Evolutionary conservation across 306 rosid species (phyloP), one percentile per base, ranked within the genome.

Genomic region (Medicago lupulina): DNA sequence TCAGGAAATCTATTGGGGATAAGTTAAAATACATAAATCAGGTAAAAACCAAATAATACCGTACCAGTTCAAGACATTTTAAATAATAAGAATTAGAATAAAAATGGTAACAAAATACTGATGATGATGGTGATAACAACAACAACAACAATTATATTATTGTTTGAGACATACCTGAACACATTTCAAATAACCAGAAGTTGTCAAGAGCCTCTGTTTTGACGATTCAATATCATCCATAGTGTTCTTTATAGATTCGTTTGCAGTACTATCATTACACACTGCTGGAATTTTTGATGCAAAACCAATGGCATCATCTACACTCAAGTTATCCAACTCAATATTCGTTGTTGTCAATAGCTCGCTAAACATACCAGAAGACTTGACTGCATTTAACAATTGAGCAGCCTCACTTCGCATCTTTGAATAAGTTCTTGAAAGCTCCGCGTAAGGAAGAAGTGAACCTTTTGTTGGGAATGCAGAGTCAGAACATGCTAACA

Each of bases 111-210:
- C 16, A 47, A 47, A 46, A 46, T 13, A 13, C 4, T 1, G 4
- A 46, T 14, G 4, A 13, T 14, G 14, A 47, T 47, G 14, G 14
- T 14, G 6, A 47, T 47, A 4, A 41, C 2, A 9, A 65, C 21
- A 54, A 50, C 36, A 6, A 4, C 38, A 34, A 34, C 1, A 31
- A 5, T 31, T 34, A 34, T 34, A 34, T 34, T 34, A 34, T 28
- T 25, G 63, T 63, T 72, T 67, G 31, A 75, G 75, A 69, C 76
- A 81, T 86, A 95, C 98, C 98, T 95, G 97, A 67, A 95, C 98
- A 84, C 98, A 95, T 86, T 95, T 95, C 67, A 95, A 88, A 84
- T 92, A 95, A 57, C 98, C 97, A 11, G 97, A 87, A 58, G 97
- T 95, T 25, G 98, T 85, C 87, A 95, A 53, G 73, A 95, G 96